A percentile compares a stretch with the other conserved stretches of the same genome.
phyloP scores from a whole-genome alignment of 208 protist species.

The Vickermania spadyakhi region DNA sequence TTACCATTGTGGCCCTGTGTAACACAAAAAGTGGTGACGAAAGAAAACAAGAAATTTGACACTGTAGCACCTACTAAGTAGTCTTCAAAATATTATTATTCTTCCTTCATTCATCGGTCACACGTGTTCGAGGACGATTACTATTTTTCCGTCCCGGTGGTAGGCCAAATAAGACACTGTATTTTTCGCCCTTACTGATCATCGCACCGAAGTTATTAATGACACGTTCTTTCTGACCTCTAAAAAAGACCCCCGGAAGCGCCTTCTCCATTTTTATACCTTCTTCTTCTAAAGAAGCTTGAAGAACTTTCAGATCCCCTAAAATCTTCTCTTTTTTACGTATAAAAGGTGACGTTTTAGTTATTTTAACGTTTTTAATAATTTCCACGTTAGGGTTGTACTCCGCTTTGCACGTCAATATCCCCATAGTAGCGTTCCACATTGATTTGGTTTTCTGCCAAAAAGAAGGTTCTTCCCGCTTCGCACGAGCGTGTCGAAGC shows the following conservation, averaged over 20 bases:
- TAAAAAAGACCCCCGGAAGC: conserved; percentile 54
- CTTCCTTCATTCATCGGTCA: no score
- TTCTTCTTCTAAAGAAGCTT: conserved; percentile 46
- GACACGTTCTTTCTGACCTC: conserved; percentile 45
- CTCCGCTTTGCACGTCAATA: conserved; percentile 55
- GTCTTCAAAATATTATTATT: no score
- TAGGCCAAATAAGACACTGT: conserved; percentile 56
- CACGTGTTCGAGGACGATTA: no score
- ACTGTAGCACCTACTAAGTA: no score
- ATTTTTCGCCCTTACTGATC: conserved; percentile 36
- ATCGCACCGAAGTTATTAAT: conserved; percentile 21
- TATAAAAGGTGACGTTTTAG: conserved; percentile 40
- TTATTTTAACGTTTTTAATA: no score
- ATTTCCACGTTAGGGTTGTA: conserved; percentile 21
- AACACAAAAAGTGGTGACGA: no score
- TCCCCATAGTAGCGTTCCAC: conserved; percentile 17
- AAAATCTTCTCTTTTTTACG: conserved; percentile 38
- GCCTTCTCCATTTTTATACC: conserved; percentile 46
- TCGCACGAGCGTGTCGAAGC: conserved; percentile 5
- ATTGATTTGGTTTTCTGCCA: conserved; percentile 16
- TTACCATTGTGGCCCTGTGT: no score
- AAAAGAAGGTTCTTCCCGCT: conserved; percentile 11
- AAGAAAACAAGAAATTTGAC: no score
- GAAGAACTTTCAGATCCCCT: conserved; percentile 32
- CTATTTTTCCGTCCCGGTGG: neutral